phyloP scores from a whole-genome alignment of 768 basidiomycete species.

The Boletus pseudopeckii region DNA sequence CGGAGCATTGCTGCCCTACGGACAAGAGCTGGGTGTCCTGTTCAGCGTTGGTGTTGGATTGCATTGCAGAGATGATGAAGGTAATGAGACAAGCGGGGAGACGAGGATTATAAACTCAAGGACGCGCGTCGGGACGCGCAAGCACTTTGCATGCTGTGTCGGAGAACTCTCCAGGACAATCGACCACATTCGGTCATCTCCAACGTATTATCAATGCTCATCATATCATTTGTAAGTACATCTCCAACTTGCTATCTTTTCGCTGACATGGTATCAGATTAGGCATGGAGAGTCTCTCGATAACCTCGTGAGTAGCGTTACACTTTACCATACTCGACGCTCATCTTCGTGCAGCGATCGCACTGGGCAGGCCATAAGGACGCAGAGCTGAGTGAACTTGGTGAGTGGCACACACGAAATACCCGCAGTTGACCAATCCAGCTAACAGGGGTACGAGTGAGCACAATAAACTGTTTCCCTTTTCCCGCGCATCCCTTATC shows the following conservation, averaged over 20 bases:
- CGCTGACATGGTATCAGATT: conserved; percentile 40
- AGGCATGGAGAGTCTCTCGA: conserved; percentile 78
- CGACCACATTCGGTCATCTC: not conserved
- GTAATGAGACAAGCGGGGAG: not conserved
- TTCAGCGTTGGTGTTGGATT: conserved; percentile 26
- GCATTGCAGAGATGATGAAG: not conserved
- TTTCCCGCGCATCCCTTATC: not conserved
- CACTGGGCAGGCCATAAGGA: conserved; percentile 79
- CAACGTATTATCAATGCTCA: conserved; percentile 11
- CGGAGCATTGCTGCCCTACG: conserved; percentile 71
- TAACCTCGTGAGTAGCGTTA: conserved; percentile 50
- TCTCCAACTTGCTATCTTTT: not conserved
- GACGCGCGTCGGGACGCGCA: too few species aligned
- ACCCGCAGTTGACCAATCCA: conserved; percentile 2
- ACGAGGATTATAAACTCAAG: conserved; percentile 17
- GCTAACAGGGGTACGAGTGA: conserved; percentile 53
- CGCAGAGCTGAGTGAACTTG: conserved; percentile 71
- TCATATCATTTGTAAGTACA: conserved; percentile 25
- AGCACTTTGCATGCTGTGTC: conserved; percentile 7
- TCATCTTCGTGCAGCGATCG: conserved; percentile 30
- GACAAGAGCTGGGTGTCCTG: conserved; percentile 57
- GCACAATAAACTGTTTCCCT: conserved; percentile 7
- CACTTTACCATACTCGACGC: not conserved
- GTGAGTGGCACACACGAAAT: conserved; percentile 35
- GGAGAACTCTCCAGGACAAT: not conserved